Base-by-base conservation (phyloP, 2,329 filamentous ascomycete species). In the Elsinoe arachidis region DNA sequence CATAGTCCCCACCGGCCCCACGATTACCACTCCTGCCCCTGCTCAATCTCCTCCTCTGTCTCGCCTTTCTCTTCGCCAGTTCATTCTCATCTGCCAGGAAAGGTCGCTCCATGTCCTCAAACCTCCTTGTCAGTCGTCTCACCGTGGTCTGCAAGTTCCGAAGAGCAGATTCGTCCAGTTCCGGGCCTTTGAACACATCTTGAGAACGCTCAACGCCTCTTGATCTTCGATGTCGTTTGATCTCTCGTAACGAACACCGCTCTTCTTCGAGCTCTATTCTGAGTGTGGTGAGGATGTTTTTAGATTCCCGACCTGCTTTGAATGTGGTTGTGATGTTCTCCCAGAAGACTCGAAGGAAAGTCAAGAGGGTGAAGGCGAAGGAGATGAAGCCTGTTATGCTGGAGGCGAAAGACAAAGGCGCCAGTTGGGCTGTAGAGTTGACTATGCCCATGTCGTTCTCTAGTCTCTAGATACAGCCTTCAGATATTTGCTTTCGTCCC, bases 341-440 rank as follows among this genome's bases (percentile, higher is more conserved):
- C 72, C 71, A 75, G 54, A 74, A 67, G 6, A 75, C 71, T 51
- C 69, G 67, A 23, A 75, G 51, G 61, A 74, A 70, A 14, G 73
- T 76, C n/a, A 64, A 67, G 15, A 75, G 58, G 0, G 74, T 76
- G 64, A 75, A 74, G 33, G 69, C 57, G 52, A 75, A 75, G 37
- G 68, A 70, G 26, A 75, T 65, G 59, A 75, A 70, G 51, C 73
- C 73, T 30, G 74, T 71, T 33, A 70, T 63, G 33, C 63, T 69
- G 21, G 65, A 68, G 26, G 67, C 64, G 19, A 74, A 49, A 11
- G 68, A 69, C 26, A 74, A 60, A 2, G 72, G 70, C 2, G 69
- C 62, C 21, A 70, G 65, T 47, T 11, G 56, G 38, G 2, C 52
- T 33, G n/a, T 56, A 47, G 23, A 41, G 51, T 30, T 62, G 54